Evolutionary conservation across 108 stramenopile species (phyloP).

Genomic region (Cyclotella kingstonii): DNA sequence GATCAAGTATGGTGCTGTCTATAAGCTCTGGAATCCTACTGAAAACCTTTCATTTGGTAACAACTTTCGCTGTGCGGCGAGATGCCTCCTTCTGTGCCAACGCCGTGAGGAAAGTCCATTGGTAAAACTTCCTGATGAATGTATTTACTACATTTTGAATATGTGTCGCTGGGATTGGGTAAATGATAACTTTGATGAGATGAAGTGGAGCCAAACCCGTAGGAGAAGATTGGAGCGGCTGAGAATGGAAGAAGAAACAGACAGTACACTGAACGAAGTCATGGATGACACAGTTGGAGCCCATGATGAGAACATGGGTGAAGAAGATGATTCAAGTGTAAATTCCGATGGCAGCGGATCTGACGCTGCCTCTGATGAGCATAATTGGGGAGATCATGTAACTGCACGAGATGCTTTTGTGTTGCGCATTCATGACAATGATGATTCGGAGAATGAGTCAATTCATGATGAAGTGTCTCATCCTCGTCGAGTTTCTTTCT

Average conservation of each 20-base stretch:
- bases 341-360: slow-evolving; percentile 12
- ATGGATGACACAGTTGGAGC: no score
- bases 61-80: slow-evolving; percentile 51
- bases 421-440: slow-evolving; percentile 21
- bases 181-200: slow-evolving; percentile 48
- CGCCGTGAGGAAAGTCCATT: slow-evolving; percentile 64
- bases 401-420: slow-evolving; percentile 16
- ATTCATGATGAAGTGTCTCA: slow-evolving; percentile 2
- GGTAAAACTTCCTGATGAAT: slow-evolving; percentile 72
- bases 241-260: slow-evolving; percentile 26
- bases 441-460: slow-evolving; percentile 11
- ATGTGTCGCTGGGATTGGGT: slow-evolving; percentile 91
- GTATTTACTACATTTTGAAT: slow-evolving; percentile 86
- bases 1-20: slow-evolving; percentile 73
- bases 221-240: slow-evolving; percentile 31
- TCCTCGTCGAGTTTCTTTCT: neutral
- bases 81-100: slow-evolving; percentile 65
- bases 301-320: no score
- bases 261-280: slow-evolving; percentile 5
- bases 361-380: slow-evolving; percentile 22
- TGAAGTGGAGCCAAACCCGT: slow-evolving; percentile 47
- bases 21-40: slow-evolving; percentile 79
- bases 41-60: slow-evolving; percentile 56
- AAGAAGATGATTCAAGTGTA: slow-evolving; percentile 6
- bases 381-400: slow-evolving; percentile 42